Evolutionary conservation across 2,329 filamentous ascomycete genomes (phyloP).

Genomic region (Orbilia brochopaga): DNA sequence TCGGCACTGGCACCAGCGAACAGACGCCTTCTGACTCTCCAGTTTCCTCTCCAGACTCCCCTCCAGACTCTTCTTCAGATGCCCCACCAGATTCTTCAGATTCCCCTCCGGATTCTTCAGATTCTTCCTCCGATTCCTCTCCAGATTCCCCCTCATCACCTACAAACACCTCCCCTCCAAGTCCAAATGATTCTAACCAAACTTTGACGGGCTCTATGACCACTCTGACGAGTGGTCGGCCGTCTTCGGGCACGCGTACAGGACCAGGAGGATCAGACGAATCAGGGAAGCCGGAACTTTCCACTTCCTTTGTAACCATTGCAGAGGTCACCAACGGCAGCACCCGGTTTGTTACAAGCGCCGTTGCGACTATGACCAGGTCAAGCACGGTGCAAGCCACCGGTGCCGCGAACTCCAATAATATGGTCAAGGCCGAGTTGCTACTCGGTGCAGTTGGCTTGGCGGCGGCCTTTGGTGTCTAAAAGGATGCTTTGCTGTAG

Average conservation of each 20-base stretch:
- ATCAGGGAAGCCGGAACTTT: slow-evolving; percentile 28
- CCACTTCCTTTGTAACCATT: slow-evolving; percentile 39
- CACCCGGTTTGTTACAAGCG: slow-evolving; percentile 37
- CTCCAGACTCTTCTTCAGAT: neutral
- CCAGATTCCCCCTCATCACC: slow-evolving; percentile 35
- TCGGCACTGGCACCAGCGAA: slow-evolving; percentile 31
- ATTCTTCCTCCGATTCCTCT: neutral
- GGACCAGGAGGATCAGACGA: slow-evolving; percentile 33
- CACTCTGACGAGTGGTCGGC: slow-evolving; percentile 44
- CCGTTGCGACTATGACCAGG: slow-evolving; percentile 36
- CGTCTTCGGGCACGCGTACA: slow-evolving; percentile 32
- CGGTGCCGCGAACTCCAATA: slow-evolving; percentile 18
- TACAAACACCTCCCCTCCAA: slow-evolving; percentile 24
- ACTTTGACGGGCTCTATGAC: slow-evolving; percentile 32
- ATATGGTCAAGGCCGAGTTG: slow-evolving; percentile 32
- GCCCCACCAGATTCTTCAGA: neutral
- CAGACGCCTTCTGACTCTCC: slow-evolving; percentile 46
- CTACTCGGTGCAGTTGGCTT: slow-evolving; percentile 33
- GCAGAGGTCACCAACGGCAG: slow-evolving; percentile 34
- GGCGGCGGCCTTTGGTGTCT: slow-evolving; percentile 36
- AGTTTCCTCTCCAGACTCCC: slow-evolving; percentile 24
- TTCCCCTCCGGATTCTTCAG: neutral
- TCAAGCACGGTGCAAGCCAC: neutral
- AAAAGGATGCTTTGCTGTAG: neutral
- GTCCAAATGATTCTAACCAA: slow-evolving; percentile 37